Percentiles rank a stretch among this genome's conserved stretches.
Evolutionary conservation across 1,139 yeast species (phyloP).

Genomic region (Zygoascus meyerae): DNA sequence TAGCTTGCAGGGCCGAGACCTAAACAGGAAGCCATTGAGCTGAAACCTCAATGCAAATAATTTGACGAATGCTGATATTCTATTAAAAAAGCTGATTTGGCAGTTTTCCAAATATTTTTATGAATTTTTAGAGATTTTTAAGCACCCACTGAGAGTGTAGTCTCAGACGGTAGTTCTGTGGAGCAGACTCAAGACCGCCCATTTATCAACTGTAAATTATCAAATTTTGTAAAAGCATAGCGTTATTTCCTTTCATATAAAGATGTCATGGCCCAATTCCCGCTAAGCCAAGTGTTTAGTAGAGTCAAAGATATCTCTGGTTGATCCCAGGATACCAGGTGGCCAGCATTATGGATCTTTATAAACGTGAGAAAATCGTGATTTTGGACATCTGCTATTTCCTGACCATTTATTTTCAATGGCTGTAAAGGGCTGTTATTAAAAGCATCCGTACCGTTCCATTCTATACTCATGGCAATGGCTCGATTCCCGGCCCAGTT

Average conservation of each 20-base stretch:
- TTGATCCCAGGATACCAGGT: slow-evolving; percentile 63
- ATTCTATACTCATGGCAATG: slow-evolving; percentile 62
- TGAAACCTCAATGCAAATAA: no score
- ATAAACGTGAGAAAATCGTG: slow-evolving; percentile 54
- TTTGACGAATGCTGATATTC: no score
- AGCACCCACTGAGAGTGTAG: no score
- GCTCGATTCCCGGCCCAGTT: slow-evolving; percentile 82
- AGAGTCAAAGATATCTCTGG: slow-evolving; percentile 56
- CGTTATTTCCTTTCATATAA: not conserved
- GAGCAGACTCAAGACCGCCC: no score
- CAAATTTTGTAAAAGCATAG: no score
- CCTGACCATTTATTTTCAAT: slow-evolving; percentile 34
- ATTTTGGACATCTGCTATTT: slow-evolving; percentile 55
- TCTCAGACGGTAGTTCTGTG: no score
- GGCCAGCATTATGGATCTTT: slow-evolving; percentile 63
- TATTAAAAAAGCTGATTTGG: no score
- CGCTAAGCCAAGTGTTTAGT: slow-evolving; percentile 55
- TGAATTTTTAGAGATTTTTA: no score
- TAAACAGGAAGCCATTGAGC: no score
- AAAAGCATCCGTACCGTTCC: slow-evolving; percentile 40
- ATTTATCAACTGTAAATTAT: no score
- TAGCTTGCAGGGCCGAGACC: no score
- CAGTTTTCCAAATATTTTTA: no score
- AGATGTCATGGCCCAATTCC: not conserved
- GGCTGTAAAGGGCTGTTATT: slow-evolving; percentile 32